Evolutionary conservation across 305 asterid species (phyloP).

Genomic region (Caryopteris hybrid): DNA sequence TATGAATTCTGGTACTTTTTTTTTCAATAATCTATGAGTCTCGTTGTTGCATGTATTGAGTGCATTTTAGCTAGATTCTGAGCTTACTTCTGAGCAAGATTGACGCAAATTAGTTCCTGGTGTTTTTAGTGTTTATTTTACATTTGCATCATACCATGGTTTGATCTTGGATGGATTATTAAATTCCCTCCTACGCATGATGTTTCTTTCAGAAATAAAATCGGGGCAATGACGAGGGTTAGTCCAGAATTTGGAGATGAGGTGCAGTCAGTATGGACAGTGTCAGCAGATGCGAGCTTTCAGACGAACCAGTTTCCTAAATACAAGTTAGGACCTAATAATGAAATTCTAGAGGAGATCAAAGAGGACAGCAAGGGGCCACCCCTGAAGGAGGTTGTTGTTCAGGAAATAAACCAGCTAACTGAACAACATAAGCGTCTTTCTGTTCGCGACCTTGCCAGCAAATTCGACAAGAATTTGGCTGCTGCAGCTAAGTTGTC

Average conservation of each 20-base stretch:
- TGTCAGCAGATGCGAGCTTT: slow-evolving; percentile 77
- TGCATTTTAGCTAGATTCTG: not conserved
- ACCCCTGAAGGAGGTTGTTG: slow-evolving; percentile 73
- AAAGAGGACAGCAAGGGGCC: slow-evolving; percentile 73
- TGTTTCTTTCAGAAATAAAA: slow-evolving; percentile 18
- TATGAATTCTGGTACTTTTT: not conserved
- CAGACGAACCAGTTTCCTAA: slow-evolving; percentile 70
- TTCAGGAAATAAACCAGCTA: slow-evolving; percentile 61
- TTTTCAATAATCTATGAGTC: not conserved
- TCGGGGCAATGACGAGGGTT: slow-evolving; percentile 74
- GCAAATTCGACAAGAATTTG: slow-evolving; percentile 96
- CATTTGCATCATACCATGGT: not conserved
- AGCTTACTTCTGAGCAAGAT: not conserved
- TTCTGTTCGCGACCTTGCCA: slow-evolving; percentile 93
- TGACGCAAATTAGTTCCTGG: not conserved
- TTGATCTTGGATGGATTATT: not conserved
- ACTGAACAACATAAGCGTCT: slow-evolving; percentile 85
- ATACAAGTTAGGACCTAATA: slow-evolving; percentile 82
- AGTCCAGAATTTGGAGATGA: slow-evolving; percentile 72
- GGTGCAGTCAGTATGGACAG: slow-evolving; percentile 53
- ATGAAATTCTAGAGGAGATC: slow-evolving; percentile 74
- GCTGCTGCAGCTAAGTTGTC: slow-evolving; percentile 93
- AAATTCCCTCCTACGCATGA: not conserved
- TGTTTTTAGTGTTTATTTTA: not conserved
- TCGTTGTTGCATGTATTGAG: not conserved